phyloP scores from a whole-genome alignment of 306 rosid species.

The Cercis canadensis region DNA sequence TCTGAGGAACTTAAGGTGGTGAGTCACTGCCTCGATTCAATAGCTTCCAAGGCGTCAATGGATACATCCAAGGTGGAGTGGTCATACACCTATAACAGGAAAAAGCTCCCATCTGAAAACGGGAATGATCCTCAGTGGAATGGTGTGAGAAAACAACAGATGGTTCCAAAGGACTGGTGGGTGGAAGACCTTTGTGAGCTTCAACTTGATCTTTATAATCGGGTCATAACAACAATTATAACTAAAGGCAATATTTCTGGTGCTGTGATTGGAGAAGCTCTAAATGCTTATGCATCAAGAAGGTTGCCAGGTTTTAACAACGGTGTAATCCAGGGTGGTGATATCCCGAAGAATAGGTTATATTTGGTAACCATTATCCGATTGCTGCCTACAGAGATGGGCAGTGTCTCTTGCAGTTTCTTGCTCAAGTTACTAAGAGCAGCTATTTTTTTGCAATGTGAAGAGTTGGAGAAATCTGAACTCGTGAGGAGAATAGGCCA shows the following conservation, averaged over 20 bases:
- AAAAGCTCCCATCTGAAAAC: conserved; percentile 78
- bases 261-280: conserved; percentile 79
- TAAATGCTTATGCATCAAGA: conserved; percentile 73
- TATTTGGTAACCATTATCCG: conserved; percentile 68
- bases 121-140: conserved; percentile 74
- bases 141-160: conserved; percentile 67
- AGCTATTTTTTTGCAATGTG: conserved; percentile 63
- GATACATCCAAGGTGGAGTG: conserved; percentile 90
- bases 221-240: conserved; percentile 63
- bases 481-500: conserved; percentile 72
- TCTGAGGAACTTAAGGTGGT: conserved; percentile 88
- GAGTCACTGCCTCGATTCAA: conserved; percentile 81
- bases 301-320: conserved; percentile 71
- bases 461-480: conserved; percentile 57
- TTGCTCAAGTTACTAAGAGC: conserved; percentile 68
- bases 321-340: conserved; percentile 72
- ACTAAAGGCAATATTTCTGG: conserved; percentile 61
- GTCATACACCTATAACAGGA: conserved; percentile 90
- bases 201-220: conserved; percentile 79
- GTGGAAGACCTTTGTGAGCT: conserved; percentile 94
- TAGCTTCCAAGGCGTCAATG: conserved; percentile 89
- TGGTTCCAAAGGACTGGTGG: conserved; percentile 98
- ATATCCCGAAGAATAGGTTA: conserved; percentile 56
- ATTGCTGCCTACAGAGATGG: conserved; percentile 62
- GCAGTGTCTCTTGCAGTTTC: conserved; percentile 69